Evolutionary conservation across 192 early-diverging fungal species (phyloP).

Genomic region (Linnemannia zychae): DNA sequence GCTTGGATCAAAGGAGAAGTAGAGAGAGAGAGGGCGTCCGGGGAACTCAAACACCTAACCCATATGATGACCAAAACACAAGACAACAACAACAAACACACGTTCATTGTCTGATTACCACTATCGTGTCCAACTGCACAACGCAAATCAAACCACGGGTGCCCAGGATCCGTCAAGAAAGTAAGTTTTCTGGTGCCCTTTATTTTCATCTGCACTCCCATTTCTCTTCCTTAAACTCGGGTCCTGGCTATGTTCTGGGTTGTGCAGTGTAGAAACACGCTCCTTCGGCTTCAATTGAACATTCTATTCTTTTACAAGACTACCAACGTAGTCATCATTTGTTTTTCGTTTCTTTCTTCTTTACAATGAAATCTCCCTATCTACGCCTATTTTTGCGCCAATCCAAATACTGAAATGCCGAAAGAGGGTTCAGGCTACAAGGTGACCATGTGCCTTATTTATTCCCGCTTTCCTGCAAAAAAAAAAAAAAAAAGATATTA

Average conservation of each 20-base stretch:
- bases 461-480: background rate
- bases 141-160: too few relatives aligned
- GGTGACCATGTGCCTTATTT: conserved; percentile 8
- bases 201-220: too few relatives aligned
- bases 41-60: background rate
- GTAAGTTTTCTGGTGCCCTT: background rate
- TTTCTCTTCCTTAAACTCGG: background rate
- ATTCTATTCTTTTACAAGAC: too few relatives aligned
- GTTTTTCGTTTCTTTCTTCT: background rate
- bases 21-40: background rate
- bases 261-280: background rate
- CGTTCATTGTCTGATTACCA: background rate
- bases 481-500: too few relatives aligned
- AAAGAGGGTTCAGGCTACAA: too few relatives aligned
- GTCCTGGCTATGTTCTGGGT: background rate
- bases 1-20: background rate
- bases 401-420: too few relatives aligned
- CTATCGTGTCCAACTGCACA: background rate
- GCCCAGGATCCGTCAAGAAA: too few relatives aligned
- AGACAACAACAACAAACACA: background rate
- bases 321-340: too few relatives aligned
- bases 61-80: background rate
- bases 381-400: too few relatives aligned
- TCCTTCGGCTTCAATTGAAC: background rate
- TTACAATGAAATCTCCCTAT: too few relatives aligned